Evolutionary conservation across 2,329 filamentous ascomycete species (phyloP), one percentile per base, ranked within the genome.

Genomic region (Verticillium zaregamsianum): DNA sequence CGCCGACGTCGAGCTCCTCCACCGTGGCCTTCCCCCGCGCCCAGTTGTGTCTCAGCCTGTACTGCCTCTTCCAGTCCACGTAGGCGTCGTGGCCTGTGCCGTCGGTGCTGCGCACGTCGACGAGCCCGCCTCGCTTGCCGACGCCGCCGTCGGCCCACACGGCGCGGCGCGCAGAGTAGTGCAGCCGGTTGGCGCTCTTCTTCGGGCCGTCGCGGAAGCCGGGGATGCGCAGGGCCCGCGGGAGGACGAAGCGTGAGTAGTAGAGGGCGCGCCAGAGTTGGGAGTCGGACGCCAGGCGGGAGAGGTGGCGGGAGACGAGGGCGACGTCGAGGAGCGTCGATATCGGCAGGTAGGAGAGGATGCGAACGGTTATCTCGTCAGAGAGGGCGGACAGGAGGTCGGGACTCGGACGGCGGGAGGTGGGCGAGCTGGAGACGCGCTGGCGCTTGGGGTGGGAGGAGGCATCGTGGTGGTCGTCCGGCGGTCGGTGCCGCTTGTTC

Each of bases 221-320:
- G 0, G 91, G 90, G 61, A 94, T 87, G 62, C 90, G 86, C 67
- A 90, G 83, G 39, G 90, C 90, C 70, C 93, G 86, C 45, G 92
- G 93, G 39, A 91, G 84, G 33, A 97, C 91, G 75, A 96, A 98
- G 65, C 90, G 88, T 31, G 87, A 83, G 76, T 96, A 97, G 76
- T 97, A 99, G 58, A 92, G 86, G 15, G 85, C 84, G 73, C 94
- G 95, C 95, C 95, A 99, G 61, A 98, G 79, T 72, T 97, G 92
- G 0, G 90, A 90, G 74, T 98, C 95, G 60, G 84, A 82, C 8
- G 91, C 84, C 20, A 98, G 82, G 45, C 81, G 81, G 67, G 87
- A 82, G 70, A 96, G 90, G 63, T 90, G 91, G 60, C 79, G 86
- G 2, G 92, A 97, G n/a, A 93, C 82, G 60, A 87, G 79, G 6